A percentile compares a stretch with the other conserved stretches of the same genome.
These are phyloP conservation scores for Alternaria sp. DNA, from an alignment of 2,329 filamentous ascomycete species.

Conservation along the genomic window DNA sequence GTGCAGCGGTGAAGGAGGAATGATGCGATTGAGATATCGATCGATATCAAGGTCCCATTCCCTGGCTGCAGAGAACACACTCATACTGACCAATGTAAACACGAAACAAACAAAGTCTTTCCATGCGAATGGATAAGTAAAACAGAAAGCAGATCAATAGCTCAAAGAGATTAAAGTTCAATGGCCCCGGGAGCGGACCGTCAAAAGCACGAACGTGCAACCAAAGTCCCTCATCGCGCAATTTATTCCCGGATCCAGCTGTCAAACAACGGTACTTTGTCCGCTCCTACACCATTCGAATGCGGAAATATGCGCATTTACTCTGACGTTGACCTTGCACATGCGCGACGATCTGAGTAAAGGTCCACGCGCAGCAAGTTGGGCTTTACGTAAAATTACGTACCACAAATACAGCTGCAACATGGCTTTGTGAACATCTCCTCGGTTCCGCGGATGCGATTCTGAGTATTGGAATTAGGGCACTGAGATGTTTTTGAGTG, in stretches of 20 bases:
- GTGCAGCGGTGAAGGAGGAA: constrained; percentile 70
- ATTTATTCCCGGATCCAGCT: not conserved
- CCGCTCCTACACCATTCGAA: not conserved
- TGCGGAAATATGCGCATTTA: not conserved
- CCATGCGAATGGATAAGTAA: not conserved
- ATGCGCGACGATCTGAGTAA: not conserved
- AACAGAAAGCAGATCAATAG: not conserved
- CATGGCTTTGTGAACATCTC: constrained; percentile 7
- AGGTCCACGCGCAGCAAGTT: not conserved
- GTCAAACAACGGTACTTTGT: not conserved
- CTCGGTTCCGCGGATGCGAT: constrained; percentile 10
- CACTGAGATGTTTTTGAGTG: not conserved
- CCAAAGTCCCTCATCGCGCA: not conserved
- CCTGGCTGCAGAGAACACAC: constrained; percentile 13
- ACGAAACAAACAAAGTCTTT: not conserved
- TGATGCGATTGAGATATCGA: constrained; percentile 71
- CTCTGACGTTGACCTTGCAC: constrained; percentile 1
- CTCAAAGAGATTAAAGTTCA: not conserved
- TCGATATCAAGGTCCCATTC: constrained; percentile 74
- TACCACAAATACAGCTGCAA: constrained; percentile 5
- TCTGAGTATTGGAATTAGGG: not conserved
- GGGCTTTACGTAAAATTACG: constrained; percentile 16
- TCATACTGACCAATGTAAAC: not conserved
- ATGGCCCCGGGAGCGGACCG: not conserved
- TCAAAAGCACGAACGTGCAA: not conserved